Percentiles rank a stretch among this genome's conserved stretches.
phyloP scores from a whole-genome alignment of 139 green algal genomes.

The Picochlorum sp. region DNA sequence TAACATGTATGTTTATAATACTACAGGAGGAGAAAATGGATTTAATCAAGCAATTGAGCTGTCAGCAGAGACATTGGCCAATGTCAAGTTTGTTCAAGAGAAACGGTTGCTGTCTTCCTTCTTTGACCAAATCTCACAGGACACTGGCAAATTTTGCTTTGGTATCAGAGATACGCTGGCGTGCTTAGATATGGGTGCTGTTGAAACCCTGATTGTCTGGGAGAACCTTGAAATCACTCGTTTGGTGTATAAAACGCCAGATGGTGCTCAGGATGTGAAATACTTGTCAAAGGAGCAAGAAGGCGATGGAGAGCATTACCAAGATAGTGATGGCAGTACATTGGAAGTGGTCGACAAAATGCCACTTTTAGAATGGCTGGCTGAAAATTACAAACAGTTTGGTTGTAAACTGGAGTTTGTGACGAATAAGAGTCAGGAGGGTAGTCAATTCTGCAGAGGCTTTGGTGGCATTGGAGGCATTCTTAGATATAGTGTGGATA shows the following conservation, averaged over 20 bases:
- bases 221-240: slow-evolving; percentile 78
- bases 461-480: slow-evolving; percentile 94
- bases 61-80: slow-evolving; percentile 84
- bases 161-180: slow-evolving; percentile 87
- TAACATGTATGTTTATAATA: background rate
- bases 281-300: slow-evolving; percentile 84
- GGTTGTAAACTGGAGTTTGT: slow-evolving; percentile 95
- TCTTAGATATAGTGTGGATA: slow-evolving; percentile 85
- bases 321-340: slow-evolving; percentile 77
- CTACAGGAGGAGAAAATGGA: slow-evolving; percentile 89
- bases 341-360: slow-evolving; percentile 87
- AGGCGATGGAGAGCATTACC: slow-evolving; percentile 58
- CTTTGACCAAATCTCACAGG: slow-evolving; percentile 98
- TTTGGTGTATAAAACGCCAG: slow-evolving; percentile 67
- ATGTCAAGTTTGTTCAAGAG: slow-evolving; percentile 99
- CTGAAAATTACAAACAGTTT: slow-evolving; percentile 98
- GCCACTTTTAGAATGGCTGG: slow-evolving; percentile 94
- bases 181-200: slow-evolving; percentile 98
- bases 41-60: slow-evolving; percentile 99
- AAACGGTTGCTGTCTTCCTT: slow-evolving; percentile 79
- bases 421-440: slow-evolving; percentile 81
- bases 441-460: slow-evolving; percentile 93
- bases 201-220: slow-evolving; percentile 98
- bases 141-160: slow-evolving; percentile 92
- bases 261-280: slow-evolving; percentile 63